These are phyloP conservation scores for Ploettnerulaceae sp. DNA, from an alignment of 2,329 filamentous ascomycete genomes.

Conservation along the genomic window DNA sequence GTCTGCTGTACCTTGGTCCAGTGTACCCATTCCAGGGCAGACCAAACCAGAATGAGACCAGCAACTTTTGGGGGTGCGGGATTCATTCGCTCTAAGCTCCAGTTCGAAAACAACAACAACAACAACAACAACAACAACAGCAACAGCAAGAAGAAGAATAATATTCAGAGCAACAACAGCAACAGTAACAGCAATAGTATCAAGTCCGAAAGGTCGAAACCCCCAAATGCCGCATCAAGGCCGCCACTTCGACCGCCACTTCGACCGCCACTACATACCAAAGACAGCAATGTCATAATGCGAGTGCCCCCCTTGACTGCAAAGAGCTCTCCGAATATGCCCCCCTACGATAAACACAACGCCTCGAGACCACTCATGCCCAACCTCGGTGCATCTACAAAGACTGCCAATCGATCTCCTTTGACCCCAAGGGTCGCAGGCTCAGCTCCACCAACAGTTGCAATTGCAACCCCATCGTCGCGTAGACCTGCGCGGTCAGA, in stretches of 20 bases:
- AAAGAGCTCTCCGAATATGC: constrained; percentile 34
- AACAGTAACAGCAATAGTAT: constrained; percentile 10
- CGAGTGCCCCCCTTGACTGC: constrained; percentile 33
- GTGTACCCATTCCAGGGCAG: too few relatives aligned
- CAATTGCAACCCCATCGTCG: constrained; percentile 32
- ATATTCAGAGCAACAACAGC: constrained; percentile 6
- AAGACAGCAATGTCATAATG: constrained; percentile 43
- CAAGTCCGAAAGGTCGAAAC: too few relatives aligned
- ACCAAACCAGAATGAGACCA: background rate
- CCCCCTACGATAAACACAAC: constrained; percentile 48
- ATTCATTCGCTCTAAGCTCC: background rate
- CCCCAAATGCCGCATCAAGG: constrained; percentile 12
- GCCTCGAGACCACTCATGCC: constrained; percentile 58
- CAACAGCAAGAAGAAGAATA: constrained; percentile 7
- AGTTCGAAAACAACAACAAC: constrained; percentile 1
- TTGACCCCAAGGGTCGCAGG: constrained; percentile 54
- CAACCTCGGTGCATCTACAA: constrained; percentile 58
- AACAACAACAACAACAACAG: constrained; percentile 12
- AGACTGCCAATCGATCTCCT: constrained; percentile 48
- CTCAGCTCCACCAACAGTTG: constrained; percentile 28
- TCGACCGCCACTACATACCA: constrained; percentile 25
- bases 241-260: constrained; percentile 21
- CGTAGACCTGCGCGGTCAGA: constrained; percentile 48
- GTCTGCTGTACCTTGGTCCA: too few relatives aligned
- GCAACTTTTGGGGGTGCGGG: too few relatives aligned